Base-by-base conservation (phyloP, 1,284 basidiomycete genomes). In the Ustilago nuda region DNA sequence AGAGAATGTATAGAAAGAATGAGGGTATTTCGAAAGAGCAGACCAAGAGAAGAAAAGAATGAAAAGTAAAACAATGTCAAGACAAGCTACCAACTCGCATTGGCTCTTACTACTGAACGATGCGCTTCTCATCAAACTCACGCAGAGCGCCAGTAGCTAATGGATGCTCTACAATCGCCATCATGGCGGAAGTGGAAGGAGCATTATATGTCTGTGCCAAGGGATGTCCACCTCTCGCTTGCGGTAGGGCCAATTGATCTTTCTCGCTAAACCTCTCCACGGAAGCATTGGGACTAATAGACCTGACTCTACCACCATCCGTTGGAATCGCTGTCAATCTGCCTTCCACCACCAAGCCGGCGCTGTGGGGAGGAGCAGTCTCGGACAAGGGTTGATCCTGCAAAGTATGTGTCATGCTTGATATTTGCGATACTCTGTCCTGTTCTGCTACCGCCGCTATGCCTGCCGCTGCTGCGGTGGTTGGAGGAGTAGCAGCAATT, bases 341-440 rank as follows among this genome's bases (percentile, higher is more conserved):
- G 3, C 35, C 68, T 13, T n/a, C 58, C 15, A 12, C 39, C 43
- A 39, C 33, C 35, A 27, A 13, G 12, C 41, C 35, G 19, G 35
- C 7, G 17, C 32, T 56, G 36, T 53, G 36, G 9, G 48, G 19
- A 30, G 39, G 53, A 8, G 73, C 65, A 8, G 67, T 77, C n/a
- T 83, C 82, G 5, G 80, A 72, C 36, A 83, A 41, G 11, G 82
- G 82, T 57, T 83, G 82, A 50, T 83, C 80, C 37, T 73, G 69
- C 32, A 83, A 59, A 37, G 80, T 81, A 58, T 75, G 70, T 17
- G 66, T 66, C 27, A 62, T 53, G 45, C 66, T 72, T 27, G 80
- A 79, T 23, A 74, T 54, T 45, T 83, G 80, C 12, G 78, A 80
- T 8, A 52, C 36, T 15, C 68, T 56, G 1, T 66, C 74, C 3